A percentile compares a stretch with the other conserved stretches of the same genome.
Conservation (phyloP, 805 yeast genomes). For the Spathaspora arborariae region DNA sequence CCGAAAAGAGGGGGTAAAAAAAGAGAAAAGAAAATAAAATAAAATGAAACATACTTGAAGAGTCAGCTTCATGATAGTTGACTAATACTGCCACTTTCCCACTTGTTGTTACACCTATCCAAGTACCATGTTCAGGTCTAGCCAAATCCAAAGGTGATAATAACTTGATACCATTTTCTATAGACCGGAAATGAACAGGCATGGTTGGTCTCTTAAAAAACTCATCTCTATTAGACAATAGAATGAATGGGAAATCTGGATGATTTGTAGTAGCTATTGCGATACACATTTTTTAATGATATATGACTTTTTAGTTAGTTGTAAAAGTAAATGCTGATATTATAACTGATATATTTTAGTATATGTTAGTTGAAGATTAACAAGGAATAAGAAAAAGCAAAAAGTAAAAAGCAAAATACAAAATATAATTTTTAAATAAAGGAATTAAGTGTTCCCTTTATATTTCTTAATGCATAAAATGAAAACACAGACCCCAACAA, state of each 20-base stretch:
- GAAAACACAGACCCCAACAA: not conserved
- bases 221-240: conserved; percentile 87
- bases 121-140: conserved; percentile 76
- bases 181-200: conserved; percentile 37
- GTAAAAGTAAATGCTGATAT: not conserved
- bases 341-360: not conserved
- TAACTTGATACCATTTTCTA: conserved; percentile 34
- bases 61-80: conserved; percentile 57
- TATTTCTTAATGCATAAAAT: not conserved
- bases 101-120: conserved; percentile 70
- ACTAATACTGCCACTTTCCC: conserved; percentile 72
- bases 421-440: not conserved
- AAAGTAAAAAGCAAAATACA: not conserved
- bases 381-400: not conserved
- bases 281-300: conserved; percentile 62
- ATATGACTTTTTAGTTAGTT: not conserved
- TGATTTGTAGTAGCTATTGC: conserved; percentile 63
- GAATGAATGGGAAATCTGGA: conserved; percentile 69
- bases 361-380: not conserved
- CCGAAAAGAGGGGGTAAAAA: not conserved
- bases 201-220: conserved; percentile 70
- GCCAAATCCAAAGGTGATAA: conserved; percentile 75
- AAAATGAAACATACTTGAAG: conserved; percentile 13
- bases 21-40: not conserved
- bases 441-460: not conserved